A percentile compares a stretch with the other conserved stretches of the same genome.
These are phyloP conservation scores for Ustilago bromivora DNA, from an alignment of 1,284 basidiomycete genomes.

Conservation along the genomic window DNA sequence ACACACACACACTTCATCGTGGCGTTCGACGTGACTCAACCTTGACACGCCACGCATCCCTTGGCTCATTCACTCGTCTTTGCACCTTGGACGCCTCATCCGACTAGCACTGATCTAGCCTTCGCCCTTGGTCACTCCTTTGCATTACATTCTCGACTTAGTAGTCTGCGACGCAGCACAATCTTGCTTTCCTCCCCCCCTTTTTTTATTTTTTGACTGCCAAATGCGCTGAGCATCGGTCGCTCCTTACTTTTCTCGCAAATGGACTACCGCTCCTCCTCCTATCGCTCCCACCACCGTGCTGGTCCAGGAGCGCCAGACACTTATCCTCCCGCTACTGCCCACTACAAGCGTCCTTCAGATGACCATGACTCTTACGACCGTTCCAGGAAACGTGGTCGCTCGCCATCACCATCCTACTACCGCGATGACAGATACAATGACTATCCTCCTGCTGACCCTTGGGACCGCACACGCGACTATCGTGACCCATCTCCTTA, in stretches of 20 bases:
- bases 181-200: too few relatives aligned
- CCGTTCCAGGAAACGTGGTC: conserved; percentile 48
- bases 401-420: conserved; percentile 45
- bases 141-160: background rate
- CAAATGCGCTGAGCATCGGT: conserved; percentile 5
- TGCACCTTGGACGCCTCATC: background rate
- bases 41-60: background rate
- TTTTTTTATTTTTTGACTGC: background rate
- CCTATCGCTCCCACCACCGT: conserved; percentile 46
- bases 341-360: conserved; percentile 21
- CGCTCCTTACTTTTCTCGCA: background rate
- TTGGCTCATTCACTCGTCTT: background rate
- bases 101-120: background rate
- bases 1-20: conserved; percentile 1
- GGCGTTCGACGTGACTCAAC: background rate
- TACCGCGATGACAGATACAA: conserved; percentile 42
- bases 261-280: conserved; percentile 49
- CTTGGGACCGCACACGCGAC: conserved; percentile 49
- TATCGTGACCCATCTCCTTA: conserved; percentile 37
- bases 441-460: conserved; percentile 32
- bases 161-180: background rate
- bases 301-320: conserved; percentile 19
- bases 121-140: background rate
- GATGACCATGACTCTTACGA: conserved; percentile 49
- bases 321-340: conserved; percentile 8